Evolutionary conservation across 805 yeast species (phyloP).

Genomic region (Sugiyamaella mastotermitis): DNA sequence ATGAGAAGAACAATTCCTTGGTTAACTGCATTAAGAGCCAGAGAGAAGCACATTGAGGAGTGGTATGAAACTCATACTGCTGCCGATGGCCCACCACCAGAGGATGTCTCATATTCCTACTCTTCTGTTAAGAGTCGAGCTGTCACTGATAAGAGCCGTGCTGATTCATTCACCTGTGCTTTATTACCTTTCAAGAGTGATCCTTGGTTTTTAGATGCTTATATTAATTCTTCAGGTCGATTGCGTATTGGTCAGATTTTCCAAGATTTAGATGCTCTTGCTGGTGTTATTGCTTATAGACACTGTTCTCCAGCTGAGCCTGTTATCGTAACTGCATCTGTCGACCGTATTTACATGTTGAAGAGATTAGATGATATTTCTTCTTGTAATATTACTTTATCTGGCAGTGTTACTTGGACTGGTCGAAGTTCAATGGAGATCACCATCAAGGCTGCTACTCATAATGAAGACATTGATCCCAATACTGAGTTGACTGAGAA

Average conservation of each 20-base stretch:
- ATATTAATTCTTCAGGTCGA: constrained; percentile 87
- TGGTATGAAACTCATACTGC: constrained; percentile 45
- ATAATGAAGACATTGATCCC: constrained; percentile 48
- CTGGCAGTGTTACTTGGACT: constrained; percentile 93
- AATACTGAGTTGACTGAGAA: constrained; percentile 45
- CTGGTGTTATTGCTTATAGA: constrained; percentile 88
- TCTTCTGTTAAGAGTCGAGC: constrained; percentile 65
- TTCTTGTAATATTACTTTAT: constrained; percentile 69
- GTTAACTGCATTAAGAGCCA: constrained; percentile 76
- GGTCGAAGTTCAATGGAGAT: constrained; percentile 96
- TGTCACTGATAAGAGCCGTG: constrained; percentile 66
- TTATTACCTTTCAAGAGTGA: constrained; percentile 80
- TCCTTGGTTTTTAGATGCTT: constrained; percentile 74
- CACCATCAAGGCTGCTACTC: constrained; percentile 80
- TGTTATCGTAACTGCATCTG: constrained; percentile 91
- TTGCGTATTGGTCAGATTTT: constrained; percentile 87
- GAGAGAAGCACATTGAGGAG: constrained; percentile 61
- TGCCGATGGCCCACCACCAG: constrained; percentile 48
- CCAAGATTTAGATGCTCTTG: constrained; percentile 89
- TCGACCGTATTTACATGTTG: constrained; percentile 83
- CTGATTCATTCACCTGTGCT: constrained; percentile 51
- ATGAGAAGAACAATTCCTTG: constrained; percentile 58
- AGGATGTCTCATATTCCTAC: constrained; percentile 40
- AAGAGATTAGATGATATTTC: constrained; percentile 75
- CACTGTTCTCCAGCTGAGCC: constrained; percentile 96